phyloP scores from a whole-genome alignment of 768 basidiomycete genomes.

The Boletus sensibilis region DNA sequence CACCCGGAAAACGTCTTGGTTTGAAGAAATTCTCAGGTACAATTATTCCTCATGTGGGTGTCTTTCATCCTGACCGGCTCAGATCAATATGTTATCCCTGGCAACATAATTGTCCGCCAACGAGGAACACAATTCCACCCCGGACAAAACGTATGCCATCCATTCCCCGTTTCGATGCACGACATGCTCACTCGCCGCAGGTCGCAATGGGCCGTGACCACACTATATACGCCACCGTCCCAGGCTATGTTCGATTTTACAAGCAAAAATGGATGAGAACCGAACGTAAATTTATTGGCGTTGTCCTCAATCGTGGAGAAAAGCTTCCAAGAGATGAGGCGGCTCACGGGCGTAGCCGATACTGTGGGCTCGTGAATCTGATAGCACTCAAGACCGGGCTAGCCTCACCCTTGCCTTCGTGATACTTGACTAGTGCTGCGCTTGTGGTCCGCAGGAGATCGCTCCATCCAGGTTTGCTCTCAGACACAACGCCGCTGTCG shows the following conservation, averaged over 20 bases:
- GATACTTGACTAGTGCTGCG: neutral
- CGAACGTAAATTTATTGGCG: conserved; percentile 78
- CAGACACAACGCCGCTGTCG: neutral
- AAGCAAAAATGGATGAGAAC: conserved; percentile 71
- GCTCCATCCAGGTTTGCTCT: neutral
- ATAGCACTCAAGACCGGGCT: conserved; percentile 32
- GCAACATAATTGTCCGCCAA: conserved; percentile 95
- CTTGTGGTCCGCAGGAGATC: neutral
- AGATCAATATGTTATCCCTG: conserved; percentile 93
- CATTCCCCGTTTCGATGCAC: neutral
- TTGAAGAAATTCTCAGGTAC: conserved; percentile 94
- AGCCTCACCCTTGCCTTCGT: conserved; percentile 10
- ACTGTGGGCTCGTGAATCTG: conserved; percentile 75
- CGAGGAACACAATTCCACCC: conserved; percentile 91
- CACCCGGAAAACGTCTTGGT: conserved; percentile 90
- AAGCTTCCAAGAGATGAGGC: conserved; percentile 81
- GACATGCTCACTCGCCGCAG: conserved; percentile 38
- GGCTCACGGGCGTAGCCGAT: conserved; percentile 74
- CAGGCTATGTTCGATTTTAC: conserved; percentile 95
- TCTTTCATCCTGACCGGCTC: conserved; percentile 10
- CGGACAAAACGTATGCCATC: conserved; percentile 80
- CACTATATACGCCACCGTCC: conserved; percentile 86
- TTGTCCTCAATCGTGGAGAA: conserved; percentile 81
- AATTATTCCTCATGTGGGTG: conserved; percentile 15
- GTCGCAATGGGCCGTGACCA: conserved; percentile 93